Evolutionary conservation across 495 filamentous ascomycete genomes (phyloP).

Genomic region (Rhypophila decipiens): DNA sequence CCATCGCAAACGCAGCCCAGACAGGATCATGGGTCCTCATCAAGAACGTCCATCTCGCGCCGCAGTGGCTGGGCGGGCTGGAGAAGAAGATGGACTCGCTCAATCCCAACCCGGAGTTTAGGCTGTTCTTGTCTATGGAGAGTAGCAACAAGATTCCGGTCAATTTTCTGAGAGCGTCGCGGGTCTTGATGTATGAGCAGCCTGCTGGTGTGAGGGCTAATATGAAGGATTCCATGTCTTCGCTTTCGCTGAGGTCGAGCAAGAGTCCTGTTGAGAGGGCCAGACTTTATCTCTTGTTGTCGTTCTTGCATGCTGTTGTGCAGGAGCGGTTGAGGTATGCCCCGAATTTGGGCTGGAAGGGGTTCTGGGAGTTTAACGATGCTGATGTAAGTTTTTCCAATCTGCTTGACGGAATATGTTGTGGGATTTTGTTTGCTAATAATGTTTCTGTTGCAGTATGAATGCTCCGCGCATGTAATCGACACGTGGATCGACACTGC

Average conservation of each 20-base stretch:
- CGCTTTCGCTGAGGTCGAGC: conserved; percentile 65
- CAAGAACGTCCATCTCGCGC: conserved; percentile 98
- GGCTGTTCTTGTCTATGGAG: conserved; percentile 97
- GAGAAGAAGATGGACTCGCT: conserved; percentile 95
- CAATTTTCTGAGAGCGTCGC: conserved; percentile 85
- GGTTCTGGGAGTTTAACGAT: conserved; percentile 99
- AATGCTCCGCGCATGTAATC: conserved; percentile 93
- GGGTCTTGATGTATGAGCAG: conserved; percentile 97
- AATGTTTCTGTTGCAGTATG: conserved; percentile 55
- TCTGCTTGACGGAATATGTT: neutral
- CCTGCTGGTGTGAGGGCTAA: conserved; percentile 94
- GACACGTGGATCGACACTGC: conserved; percentile 88
- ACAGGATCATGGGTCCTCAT: conserved; percentile 93
- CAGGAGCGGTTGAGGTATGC: conserved; percentile 95
- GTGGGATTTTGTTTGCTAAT: conserved; percentile 3
- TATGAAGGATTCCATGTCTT: conserved; percentile 95
- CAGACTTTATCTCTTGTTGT: conserved; percentile 85
- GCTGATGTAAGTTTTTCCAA: conserved; percentile 71
- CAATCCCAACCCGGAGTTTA: conserved; percentile 89
- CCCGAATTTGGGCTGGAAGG: conserved; percentile 93
- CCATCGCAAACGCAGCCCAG: conserved; percentile 86
- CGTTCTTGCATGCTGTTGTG: conserved; percentile 92
- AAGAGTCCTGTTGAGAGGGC: conserved; percentile 86
- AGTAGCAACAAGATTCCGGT: conserved; percentile 94
- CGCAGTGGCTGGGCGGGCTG: conserved; percentile 90